A percentile compares a stretch with the other conserved stretches of the same genome.
Conservation (phyloP, 371 early-diverging fungal genomes). For the Choanephora cucurbitarum region DNA sequence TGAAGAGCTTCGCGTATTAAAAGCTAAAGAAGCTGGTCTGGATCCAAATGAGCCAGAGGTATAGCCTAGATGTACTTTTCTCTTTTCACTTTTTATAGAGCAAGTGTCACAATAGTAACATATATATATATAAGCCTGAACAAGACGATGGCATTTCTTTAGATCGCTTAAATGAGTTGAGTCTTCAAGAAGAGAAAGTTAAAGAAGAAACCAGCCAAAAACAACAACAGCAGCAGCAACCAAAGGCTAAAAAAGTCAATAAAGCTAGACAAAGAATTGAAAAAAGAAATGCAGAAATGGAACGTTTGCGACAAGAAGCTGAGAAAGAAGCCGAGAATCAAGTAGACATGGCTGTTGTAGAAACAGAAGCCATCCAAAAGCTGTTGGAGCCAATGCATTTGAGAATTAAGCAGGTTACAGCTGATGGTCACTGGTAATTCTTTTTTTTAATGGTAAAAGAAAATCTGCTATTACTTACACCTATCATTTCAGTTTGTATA, state of each 20-base stretch:
- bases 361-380: constrained; percentile 68
- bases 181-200: constrained; percentile 33
- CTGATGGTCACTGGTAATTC: constrained; percentile 86
- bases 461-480: constrained; percentile 1
- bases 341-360: constrained; percentile 75
- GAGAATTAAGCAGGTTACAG: constrained; percentile 56
- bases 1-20: constrained; percentile 55
- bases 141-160: constrained; percentile 46
- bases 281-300: constrained; percentile 73
- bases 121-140: constrained; percentile 2
- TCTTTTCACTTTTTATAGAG: too few relatives aligned
- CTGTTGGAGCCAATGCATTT: constrained; percentile 50
- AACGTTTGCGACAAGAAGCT: constrained; percentile 76
- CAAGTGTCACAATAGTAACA: constrained; percentile 1
- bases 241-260: constrained; percentile 60
- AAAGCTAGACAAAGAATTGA: constrained; percentile 70
- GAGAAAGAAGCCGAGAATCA: constrained; percentile 76
- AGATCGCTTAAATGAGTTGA: constrained; percentile 38
- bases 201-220: not conserved
- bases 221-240: constrained; percentile 11
- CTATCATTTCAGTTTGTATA: constrained; percentile 68
- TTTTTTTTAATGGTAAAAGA: not conserved
- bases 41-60: constrained; percentile 19
- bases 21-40: constrained; percentile 25
- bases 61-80: constrained; percentile 10